phyloP scores from a whole-genome alignment of 208 protist species.

The Crithidia bombi region DNA sequence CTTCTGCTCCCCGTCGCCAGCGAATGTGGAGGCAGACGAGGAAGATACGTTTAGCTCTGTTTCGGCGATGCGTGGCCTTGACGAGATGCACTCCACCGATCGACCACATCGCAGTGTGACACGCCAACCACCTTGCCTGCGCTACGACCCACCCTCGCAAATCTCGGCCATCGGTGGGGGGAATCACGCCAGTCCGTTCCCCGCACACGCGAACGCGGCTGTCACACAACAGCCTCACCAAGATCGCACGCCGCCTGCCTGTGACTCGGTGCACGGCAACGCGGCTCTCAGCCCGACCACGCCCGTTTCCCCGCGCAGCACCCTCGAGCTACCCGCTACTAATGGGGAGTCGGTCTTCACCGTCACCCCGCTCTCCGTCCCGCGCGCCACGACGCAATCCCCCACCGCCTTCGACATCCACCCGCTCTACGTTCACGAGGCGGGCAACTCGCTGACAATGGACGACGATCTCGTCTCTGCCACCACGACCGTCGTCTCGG shows the following conservation, averaged over 20 bases:
- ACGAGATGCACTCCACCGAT: not conserved
- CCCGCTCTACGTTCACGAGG: not conserved
- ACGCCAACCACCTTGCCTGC: not conserved
- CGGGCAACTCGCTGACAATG: slow-evolving; percentile 3
- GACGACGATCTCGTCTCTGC: slow-evolving; percentile 20
- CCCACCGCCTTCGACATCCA: not conserved
- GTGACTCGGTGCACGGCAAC: not conserved
- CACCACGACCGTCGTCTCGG: slow-evolving; percentile 24
- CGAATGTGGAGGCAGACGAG: not conserved
- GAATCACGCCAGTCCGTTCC: not conserved
- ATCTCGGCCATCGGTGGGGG: not conserved
- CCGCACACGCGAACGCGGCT: not conserved
- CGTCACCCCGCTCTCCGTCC: not conserved
- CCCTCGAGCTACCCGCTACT: not conserved
- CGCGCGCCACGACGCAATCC: not conserved
- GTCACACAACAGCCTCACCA: too few relatives aligned
- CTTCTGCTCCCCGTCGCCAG: too few relatives aligned
- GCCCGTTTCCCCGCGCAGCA: not conserved
- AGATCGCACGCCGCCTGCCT: too few relatives aligned
- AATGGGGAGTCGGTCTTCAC: not conserved
- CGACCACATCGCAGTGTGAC: slow-evolving; percentile 2
- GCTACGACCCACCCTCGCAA: too few relatives aligned
- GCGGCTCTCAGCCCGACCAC: not conserved
- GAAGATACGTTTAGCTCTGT: slow-evolving; percentile 9
- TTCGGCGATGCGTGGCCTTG: not conserved